These are phyloP conservation scores for Leccinum laetum DNA, from an alignment of 1,284 basidiomycete species.

Conservation along the genomic window DNA sequence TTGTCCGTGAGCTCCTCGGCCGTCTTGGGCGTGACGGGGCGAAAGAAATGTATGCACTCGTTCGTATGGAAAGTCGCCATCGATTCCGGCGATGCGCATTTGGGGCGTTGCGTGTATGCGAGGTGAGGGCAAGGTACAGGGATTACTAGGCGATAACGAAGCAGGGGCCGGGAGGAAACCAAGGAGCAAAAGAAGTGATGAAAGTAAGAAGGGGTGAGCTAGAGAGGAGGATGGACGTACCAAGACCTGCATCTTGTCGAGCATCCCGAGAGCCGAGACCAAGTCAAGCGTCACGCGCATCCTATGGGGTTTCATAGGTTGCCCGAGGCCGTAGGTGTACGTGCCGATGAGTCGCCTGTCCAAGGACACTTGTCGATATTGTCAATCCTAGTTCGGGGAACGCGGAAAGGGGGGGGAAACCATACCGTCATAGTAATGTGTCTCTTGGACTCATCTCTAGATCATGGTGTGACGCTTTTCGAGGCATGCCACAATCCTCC, in stretches of 20 bases:
- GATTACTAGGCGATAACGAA: too few species aligned
- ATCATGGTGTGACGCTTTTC: too few species aligned
- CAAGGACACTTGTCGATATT: too few species aligned
- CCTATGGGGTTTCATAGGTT: too few species aligned
- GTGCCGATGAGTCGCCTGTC: conserved; percentile 72
- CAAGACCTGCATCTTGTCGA: not conserved
- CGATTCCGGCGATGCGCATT: conserved; percentile 76
- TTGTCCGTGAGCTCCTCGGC: conserved; percentile 82
- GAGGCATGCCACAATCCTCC: too few species aligned
- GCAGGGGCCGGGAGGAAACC: not conserved
- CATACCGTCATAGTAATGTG: too few species aligned
- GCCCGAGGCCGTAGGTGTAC: conserved; percentile 76
- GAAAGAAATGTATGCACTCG: conserved; percentile 71
- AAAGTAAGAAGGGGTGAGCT: not conserved
- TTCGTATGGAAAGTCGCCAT: conserved; percentile 94
- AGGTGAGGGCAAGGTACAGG: not conserved
- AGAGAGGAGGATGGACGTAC: not conserved
- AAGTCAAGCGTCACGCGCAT: conserved; percentile 77
- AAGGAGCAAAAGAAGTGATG: too few species aligned
- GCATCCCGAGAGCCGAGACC: not conserved
- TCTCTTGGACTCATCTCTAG: too few species aligned
- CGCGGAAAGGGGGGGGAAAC: too few species aligned
- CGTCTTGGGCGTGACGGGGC: conserved; percentile 88
- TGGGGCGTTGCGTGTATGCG: conserved; percentile 59
- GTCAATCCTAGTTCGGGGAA: too few species aligned